phyloP scores from a whole-genome alignment of 2,329 filamentous ascomycete genomes.

The Xylariaceae sp. region DNA sequence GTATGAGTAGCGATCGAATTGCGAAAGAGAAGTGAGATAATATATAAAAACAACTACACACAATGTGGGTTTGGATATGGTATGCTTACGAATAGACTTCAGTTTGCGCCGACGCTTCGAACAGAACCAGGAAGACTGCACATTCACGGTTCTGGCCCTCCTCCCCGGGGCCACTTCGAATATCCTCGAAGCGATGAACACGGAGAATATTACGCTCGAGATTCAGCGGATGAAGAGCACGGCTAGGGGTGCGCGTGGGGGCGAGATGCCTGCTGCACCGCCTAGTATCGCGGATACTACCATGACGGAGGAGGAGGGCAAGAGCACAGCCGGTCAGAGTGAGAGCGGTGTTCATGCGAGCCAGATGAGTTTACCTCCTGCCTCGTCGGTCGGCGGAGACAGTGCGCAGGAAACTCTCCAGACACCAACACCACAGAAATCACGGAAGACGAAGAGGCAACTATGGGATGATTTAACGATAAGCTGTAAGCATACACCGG shows the following conservation, averaged over 20 bases:
- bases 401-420: conserved; percentile 39
- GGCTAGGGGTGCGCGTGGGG: conserved; percentile 58
- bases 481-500: conserved; percentile 59
- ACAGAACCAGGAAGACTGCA: conserved; percentile 98
- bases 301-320: conserved; percentile 74
- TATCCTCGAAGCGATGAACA: conserved; percentile 79
- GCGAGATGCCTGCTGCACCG: conserved; percentile 42
- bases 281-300: conserved; percentile 63
- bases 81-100: background rate
- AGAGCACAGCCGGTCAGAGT: conserved; percentile 71
- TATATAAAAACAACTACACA: conserved; percentile 22
- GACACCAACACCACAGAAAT: conserved; percentile 41
- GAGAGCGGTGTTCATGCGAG: conserved; percentile 80
- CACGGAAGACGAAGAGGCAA: conserved; percentile 76
- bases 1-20: conserved; percentile 93
- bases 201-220: conserved; percentile 88
- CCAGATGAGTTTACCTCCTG: conserved; percentile 58
- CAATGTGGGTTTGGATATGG: no score
- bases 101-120: conserved; percentile 94
- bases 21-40: conserved; percentile 83
- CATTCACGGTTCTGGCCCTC: conserved; percentile 93
- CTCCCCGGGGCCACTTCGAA: conserved; percentile 87
- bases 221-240: conserved; percentile 83
- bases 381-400: conserved; percentile 36
- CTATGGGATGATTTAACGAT: conserved; percentile 98